These are phyloP conservation scores for Poronia punctata DNA, from an alignment of 495 filamentous ascomycete species.

Conservation along the genomic window DNA sequence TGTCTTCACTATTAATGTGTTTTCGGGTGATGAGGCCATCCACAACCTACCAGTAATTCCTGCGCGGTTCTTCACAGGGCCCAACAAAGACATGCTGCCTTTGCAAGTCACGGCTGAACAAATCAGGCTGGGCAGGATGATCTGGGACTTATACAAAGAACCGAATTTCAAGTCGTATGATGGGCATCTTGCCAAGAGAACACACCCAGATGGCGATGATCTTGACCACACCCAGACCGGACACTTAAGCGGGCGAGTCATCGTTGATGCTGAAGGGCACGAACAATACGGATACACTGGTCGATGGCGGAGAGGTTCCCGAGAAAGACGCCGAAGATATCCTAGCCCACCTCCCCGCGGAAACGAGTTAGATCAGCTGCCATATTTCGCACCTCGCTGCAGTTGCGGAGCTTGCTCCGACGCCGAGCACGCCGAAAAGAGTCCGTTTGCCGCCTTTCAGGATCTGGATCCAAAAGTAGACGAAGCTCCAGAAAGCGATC, in stretches of 20 bases:
- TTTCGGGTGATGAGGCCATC: slow-evolving; percentile 30
- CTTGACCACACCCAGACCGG: slow-evolving; percentile 8
- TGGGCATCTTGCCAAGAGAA: slow-evolving; percentile 20
- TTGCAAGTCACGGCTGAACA: slow-evolving; percentile 13
- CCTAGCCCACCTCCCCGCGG: no score
- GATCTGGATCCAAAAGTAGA: slow-evolving; percentile 25
- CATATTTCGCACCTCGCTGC: slow-evolving; percentile 26
- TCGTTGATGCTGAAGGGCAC: slow-evolving; percentile 31
- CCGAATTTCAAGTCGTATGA: slow-evolving; percentile 33
- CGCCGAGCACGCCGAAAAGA: slow-evolving; percentile 4
- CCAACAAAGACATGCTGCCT: slow-evolving; percentile 7
- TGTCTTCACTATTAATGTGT: slow-evolving; percentile 18
- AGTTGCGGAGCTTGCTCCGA: slow-evolving; percentile 21
- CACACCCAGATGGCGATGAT: neutral
- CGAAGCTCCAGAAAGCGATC: slow-evolving; percentile 19
- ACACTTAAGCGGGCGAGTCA: slow-evolving; percentile 29
- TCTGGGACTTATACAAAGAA: slow-evolving; percentile 32
- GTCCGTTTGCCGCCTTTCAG: slow-evolving; percentile 27
- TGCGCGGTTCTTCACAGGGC: slow-evolving; percentile 23
- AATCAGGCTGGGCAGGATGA: slow-evolving; percentile 24
- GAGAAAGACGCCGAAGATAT: no score
- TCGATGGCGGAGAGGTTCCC: no score
- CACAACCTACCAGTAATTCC: slow-evolving; percentile 26
- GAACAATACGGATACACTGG: no score
- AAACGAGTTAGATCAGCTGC: slow-evolving; percentile 25